A percentile compares a stretch with the other conserved stretches of the same genome.
These are phyloP conservation scores for Nakaseomyces bracarensis DNA, from an alignment of 1,139 yeast genomes.

Conservation along the genomic window DNA sequence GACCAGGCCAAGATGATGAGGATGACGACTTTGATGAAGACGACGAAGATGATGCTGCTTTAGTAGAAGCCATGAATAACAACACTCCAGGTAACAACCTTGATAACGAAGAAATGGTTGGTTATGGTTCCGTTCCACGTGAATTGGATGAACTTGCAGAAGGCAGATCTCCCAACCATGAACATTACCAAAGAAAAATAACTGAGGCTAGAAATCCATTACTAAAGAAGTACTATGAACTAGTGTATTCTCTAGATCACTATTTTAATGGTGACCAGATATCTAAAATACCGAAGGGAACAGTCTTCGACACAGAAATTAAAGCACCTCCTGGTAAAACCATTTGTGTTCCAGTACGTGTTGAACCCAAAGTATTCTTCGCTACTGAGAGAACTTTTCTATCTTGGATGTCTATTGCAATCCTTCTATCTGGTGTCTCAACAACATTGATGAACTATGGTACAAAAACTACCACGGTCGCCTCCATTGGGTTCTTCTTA, in stretches of 20 bases:
- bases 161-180: constrained; percentile 26
- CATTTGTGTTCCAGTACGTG: constrained; percentile 69
- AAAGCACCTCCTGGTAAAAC: constrained; percentile 71
- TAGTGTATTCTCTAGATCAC: constrained; percentile 31
- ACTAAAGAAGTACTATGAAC: constrained; percentile 16
- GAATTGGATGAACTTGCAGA: constrained; percentile 19
- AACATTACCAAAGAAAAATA: constrained; percentile 23
- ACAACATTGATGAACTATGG: constrained; percentile 66
- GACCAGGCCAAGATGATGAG: constrained; percentile 31
- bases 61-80: constrained; percentile 25
- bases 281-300: constrained; percentile 72
- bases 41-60: constrained; percentile 33
- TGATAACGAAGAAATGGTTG: constrained; percentile 45
- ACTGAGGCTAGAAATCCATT: constrained; percentile 21
- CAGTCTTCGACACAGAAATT: constrained; percentile 57
- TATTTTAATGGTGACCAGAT: constrained; percentile 60
- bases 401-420: constrained; percentile 69
- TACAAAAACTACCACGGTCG: constrained; percentile 56
- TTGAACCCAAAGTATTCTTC: constrained; percentile 78
- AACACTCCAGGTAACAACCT: constrained; percentile 33
- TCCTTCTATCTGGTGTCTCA: constrained; percentile 66
- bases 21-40: constrained; percentile 37
- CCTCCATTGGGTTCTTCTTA: constrained; percentile 82
- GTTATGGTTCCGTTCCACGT: constrained; percentile 35
- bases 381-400: constrained; percentile 77